Evolutionary conservation across 495 filamentous ascomycete genomes (phyloP).

Genomic region (Neurospora tetrasperma): DNA sequence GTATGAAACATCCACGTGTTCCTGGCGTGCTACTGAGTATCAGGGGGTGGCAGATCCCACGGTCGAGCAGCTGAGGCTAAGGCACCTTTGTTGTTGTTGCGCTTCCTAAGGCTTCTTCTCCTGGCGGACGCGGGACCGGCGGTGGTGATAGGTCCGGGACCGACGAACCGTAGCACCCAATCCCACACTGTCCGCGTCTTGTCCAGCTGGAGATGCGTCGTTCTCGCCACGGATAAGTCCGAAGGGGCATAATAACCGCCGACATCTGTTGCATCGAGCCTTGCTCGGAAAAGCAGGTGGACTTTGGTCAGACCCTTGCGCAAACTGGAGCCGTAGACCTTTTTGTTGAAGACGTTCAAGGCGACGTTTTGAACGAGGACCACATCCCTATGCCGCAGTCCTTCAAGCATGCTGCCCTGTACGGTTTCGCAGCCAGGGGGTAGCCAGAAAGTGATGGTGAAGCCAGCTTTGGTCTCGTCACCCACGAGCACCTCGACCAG

Average conservation of each 20-base stretch:
- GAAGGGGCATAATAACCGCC: slow-evolving; percentile 33
- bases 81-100: background rate
- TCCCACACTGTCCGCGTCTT: slow-evolving; percentile 60
- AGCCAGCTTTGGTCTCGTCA: slow-evolving; percentile 76
- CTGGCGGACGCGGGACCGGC: background rate
- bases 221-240: slow-evolving; percentile 23
- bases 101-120: background rate
- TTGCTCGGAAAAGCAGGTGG: slow-evolving; percentile 50
- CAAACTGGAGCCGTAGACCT: slow-evolving; percentile 69
- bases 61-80: background rate
- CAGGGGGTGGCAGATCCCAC: slow-evolving; percentile 2
- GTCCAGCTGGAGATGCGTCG: slow-evolving; percentile 39
- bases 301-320: slow-evolving; percentile 60
- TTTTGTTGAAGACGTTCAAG: slow-evolving; percentile 58
- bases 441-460: slow-evolving; percentile 80
- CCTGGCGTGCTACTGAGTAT: slow-evolving; percentile 10
- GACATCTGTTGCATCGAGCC: slow-evolving; percentile 29
- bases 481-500: slow-evolving; percentile 73
- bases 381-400: slow-evolving; percentile 58
- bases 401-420: slow-evolving; percentile 34
- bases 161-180: slow-evolving; percentile 70
- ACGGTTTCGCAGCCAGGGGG: slow-evolving; percentile 19
- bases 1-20: background rate
- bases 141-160: slow-evolving; percentile 7
- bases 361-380: slow-evolving; percentile 68